These are phyloP conservation scores for Cynanchum wilfordii DNA, from an alignment of 257 asterid species.

Conservation along the genomic window DNA sequence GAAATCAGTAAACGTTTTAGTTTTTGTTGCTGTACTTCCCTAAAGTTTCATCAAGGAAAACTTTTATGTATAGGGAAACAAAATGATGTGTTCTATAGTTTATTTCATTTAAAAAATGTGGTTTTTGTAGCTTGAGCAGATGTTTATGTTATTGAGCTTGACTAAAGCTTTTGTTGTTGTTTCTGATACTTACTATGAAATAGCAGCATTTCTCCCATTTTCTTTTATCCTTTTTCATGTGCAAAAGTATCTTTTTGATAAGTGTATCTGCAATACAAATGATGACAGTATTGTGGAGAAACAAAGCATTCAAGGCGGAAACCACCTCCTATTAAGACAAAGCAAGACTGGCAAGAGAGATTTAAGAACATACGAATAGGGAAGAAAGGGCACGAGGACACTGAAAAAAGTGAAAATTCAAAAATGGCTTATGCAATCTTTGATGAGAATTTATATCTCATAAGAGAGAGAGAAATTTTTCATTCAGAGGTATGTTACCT, in stretches of 20 bases:
- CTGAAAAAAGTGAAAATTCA: constrained; percentile 52
- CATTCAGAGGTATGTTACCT: constrained; percentile 44
- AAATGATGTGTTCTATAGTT: neutral
- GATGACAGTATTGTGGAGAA: constrained; percentile 44
- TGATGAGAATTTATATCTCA: constrained; percentile 72
- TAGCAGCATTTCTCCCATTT: neutral
- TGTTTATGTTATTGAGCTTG: neutral
- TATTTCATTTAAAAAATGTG: neutral
- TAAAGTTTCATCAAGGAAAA: neutral
- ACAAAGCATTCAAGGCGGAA: constrained; percentile 42
- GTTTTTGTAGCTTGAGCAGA: neutral
- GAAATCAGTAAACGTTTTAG: neutral
- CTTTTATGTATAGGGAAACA: neutral
- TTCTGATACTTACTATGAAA: neutral
- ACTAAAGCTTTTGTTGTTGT: neutral
- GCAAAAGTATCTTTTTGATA: neutral
- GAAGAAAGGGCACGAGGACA: constrained; percentile 57
- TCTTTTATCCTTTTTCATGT: neutral
- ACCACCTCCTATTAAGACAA: constrained; percentile 68
- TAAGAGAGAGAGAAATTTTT: constrained; percentile 55
- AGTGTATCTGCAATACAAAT: constrained; percentile 15
- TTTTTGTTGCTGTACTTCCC: neutral
- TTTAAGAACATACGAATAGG: constrained; percentile 67
- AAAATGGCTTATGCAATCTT: constrained; percentile 80
- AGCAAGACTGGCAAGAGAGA: constrained; percentile 87